Evolutionary conservation across 148 eudicot genomes (phyloP), one percentile per base, ranked within the genome.

Genomic region (Salicornia ramosissima): DNA sequence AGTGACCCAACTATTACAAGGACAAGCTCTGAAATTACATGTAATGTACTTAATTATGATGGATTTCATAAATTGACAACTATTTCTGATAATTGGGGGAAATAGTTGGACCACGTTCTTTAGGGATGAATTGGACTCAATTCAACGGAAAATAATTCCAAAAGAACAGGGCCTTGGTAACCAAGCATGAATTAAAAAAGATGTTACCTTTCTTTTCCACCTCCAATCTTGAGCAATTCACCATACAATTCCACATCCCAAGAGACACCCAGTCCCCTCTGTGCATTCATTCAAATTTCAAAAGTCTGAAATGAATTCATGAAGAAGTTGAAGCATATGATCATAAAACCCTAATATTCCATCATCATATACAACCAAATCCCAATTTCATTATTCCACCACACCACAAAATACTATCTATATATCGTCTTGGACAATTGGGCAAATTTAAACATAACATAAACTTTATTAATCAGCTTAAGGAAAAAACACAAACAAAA

Each of bases 241-340:
- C 97, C 99, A 53, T 94, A 94, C 87, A 94, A 89, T 67, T 91
- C 93, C 52, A 91, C 97, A 80, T 91, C 97, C 97, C 97, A 94
- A 24, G 93, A 77, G 45, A 91, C 93, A 42, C 96, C 97, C 77
- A 93, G 57, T 52, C 68, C 81, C 22, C 62, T 81, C 81, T 78
- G 84, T 65, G 65, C 29, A 72, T 58, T 64, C 61, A 71, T 58
- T 33, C 69, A 63, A 74, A 57, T 64, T 21, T 66, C 65, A 71
- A 69, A 61, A 45, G 47, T 68, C 33, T 59, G 54, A 50, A 43
- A 68, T 71, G 59, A 75, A 68, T 43, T 76, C 74, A 70, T 64
- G 15, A 46, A 67, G 14, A 43, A 63, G 43, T 45, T 61, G 69
- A 60, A 52, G 61, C 73, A 69, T 19, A 75, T 26, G n/a, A 68